phyloP scores from a whole-genome alignment of 78 protist genomes.

The Dictyostelium firmibasis region DNA sequence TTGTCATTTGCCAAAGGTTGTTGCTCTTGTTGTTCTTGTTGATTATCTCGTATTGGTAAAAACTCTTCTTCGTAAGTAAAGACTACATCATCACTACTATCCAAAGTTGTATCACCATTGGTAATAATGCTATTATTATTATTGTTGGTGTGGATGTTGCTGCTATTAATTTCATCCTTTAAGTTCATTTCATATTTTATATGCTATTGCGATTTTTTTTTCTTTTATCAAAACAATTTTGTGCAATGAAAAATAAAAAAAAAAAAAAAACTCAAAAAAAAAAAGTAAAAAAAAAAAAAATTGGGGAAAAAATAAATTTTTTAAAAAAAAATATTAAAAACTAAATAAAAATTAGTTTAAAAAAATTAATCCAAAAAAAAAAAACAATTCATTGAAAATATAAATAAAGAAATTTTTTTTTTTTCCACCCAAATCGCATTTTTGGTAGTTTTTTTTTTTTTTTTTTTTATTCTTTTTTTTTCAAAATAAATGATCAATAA shows the following conservation, averaged over 20 bases:
- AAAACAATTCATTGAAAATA: too few species aligned
- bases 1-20: not conserved
- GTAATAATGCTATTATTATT: not conserved
- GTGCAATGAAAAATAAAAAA: not conserved
- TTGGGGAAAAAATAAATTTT: not conserved
- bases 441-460: not conserved
- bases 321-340: not conserved
- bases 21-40: not conserved
- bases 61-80: not conserved
- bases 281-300: too few species aligned
- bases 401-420: too few species aligned
- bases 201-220: not conserved
- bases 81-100: not conserved
- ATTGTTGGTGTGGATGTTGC: not conserved
- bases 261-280: not conserved
- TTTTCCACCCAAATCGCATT: too few species aligned
- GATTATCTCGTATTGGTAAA: not conserved
- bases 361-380: too few species aligned
- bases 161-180: not conserved
- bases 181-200: not conserved
- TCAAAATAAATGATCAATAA: constrained; percentile 1
- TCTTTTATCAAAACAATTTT: not conserved
- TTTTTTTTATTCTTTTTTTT: not conserved
- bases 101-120: not conserved
- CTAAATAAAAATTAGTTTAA: not conserved